Evolutionary conservation across 352 stramenopile genomes (phyloP), one percentile per base, ranked within the genome.

Genomic region (Phytophthora citricola): DNA sequence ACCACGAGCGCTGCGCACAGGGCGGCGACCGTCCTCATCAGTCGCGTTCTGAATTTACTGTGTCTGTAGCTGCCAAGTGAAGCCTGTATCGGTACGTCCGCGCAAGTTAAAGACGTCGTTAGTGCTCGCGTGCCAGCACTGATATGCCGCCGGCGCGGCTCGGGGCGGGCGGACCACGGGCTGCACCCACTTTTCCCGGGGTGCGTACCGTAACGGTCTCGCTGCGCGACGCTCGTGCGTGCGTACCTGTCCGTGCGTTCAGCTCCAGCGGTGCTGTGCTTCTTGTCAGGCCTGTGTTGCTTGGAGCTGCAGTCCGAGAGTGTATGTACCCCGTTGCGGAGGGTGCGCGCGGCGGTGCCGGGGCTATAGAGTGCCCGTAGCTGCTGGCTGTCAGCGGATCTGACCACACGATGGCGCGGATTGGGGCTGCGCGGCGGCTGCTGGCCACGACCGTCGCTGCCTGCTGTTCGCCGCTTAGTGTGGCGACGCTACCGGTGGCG

Each of bases 1-100:
- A 26, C 56, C 22, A 56, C 51, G 10, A 75, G 43, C 24, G 41
- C 55, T 36, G 47, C 47, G 46, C 31, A 69, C 22, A 75, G 40
- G 24, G 43, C 66, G 17, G 44, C 43, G 32, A 36, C 36, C 52
- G 70, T 66, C 51, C 57, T 67, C 65, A 74, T 78, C 17, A 43
- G 24, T n/a, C 56, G 48, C 40, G 53, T 44, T n/a, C n/a, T 34
- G 24, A 20, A 49, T 15, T 12, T 39, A 14, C 15, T 49, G 34
- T 36, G 26, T 36, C 31, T 36, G 31, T 14, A 14, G 31, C 31
- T 14, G 11, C 8, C 9, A 14, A 36, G 8, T 9, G 9, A 36
- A 36, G 3, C 31, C 31, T 36, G 31, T 36, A 36, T 36, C 31
- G 10, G 31, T 36, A 36, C 29, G 29, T 34, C 29, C 29, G 17